Base-by-base conservation (phyloP, 2,329 filamentous ascomycete species). In the Fusarium multiceps region DNA sequence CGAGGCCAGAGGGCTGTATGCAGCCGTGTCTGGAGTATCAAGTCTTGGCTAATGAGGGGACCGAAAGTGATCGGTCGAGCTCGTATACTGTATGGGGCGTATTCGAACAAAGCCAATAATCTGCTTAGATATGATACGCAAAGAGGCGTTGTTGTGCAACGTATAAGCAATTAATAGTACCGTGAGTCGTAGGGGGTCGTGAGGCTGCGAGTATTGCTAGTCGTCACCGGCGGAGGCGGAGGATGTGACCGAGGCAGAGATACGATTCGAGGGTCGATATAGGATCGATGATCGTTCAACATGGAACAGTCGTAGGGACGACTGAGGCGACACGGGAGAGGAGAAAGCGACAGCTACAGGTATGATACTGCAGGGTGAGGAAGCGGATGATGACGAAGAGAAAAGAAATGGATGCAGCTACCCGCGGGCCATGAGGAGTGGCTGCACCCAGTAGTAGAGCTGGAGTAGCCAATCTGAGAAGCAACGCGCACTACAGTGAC, bases 1-100 rank as follows among this genome's bases (percentile, higher is more conserved):
- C 60, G 55, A 68, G 61, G 68, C 60, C 58, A 62, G 57, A 63
- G 40, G 48, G 46, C 61, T 73, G 74, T 69, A 68, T 71, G 68
- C 59, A 74, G 50, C 72, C 72, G 72, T 57, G 55, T 55, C 55
- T 67, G 73, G 74, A 70, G 47, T 72, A 69, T 72, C 69, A 71
- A 63, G 65, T 53, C 69, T 69, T 66, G 53, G 47, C 47, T 48
- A 72, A 67, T 54, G 70, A 34, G 46, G 49, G 63, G 69, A 69
- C 69, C 60, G 71, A 62, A 59, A 74, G 69, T 73, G 69, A 67
- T 73, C 74, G 73, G 69, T 63, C 63, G 50, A 68, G 71, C 75
- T 79, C 78, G 78, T 79, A 79, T 79, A 75, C 72, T 74, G 59
- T 57, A 69, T 40, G 49, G 59, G 66, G 55, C 42, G 68, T 63